These are phyloP conservation scores for Ogataea naganishii DNA, from an alignment of 805 yeast species.

Conservation along the genomic window DNA sequence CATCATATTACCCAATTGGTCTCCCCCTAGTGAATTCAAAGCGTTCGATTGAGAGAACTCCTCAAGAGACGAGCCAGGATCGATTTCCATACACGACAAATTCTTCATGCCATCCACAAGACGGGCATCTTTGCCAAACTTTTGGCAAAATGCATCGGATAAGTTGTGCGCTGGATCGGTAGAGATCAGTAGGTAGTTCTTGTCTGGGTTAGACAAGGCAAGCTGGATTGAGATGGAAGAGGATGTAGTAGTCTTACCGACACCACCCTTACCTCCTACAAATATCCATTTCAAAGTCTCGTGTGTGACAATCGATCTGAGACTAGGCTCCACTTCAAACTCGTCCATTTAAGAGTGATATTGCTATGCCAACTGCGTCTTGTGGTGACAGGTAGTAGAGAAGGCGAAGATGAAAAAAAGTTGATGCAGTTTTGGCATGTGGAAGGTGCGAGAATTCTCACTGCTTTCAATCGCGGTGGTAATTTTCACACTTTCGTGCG, in stretches of 20 bases:
- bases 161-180: constrained; percentile 98
- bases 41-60: constrained; percentile 62
- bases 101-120: constrained; percentile 83
- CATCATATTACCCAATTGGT: constrained; percentile 67
- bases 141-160: constrained; percentile 97
- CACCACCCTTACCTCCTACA: constrained; percentile 99
- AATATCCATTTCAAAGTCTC: constrained; percentile 89
- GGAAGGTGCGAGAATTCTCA: too few species aligned
- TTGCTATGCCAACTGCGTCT: too few species aligned
- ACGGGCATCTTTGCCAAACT: constrained; percentile 95
- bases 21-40: constrained; percentile 28
- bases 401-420: too few species aligned
- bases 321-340: constrained; percentile 61
- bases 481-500: too few species aligned
- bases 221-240: constrained; percentile 92
- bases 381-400: too few species aligned
- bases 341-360: constrained; percentile 37
- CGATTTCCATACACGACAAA: constrained; percentile 96
- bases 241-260: constrained; percentile 96
- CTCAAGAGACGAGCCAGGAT: constrained; percentile 87
- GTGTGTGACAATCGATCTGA: constrained; percentile 52
- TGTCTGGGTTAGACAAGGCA: constrained; percentile 71
- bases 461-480: too few species aligned
- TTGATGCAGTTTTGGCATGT: too few species aligned
- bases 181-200: constrained; percentile 80